Base-by-base conservation (phyloP, 202 grass and related monocot species). In the Carex sylvatica region DNA sequence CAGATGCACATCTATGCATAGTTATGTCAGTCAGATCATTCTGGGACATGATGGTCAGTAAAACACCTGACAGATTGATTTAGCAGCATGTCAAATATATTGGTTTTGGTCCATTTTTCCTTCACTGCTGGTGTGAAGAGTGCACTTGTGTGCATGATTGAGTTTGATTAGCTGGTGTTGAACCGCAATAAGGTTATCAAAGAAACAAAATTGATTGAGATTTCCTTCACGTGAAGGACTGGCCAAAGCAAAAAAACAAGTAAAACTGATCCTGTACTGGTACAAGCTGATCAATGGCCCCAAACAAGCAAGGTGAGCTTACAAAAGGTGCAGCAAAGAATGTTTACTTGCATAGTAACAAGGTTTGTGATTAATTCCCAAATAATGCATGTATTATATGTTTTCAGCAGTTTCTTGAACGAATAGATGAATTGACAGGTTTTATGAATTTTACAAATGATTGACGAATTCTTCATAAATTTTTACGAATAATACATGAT, bases 31-130 rank as follows among this genome's bases (percentile, higher is more conserved):
- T 36, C 28, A 77, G 74, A 16, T 77, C 74, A 20, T 38, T 59
- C 15, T 77, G 28, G 15, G 30, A 77, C 59, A 77, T 77, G 26
- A 77, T 20, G 52, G 30, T 58, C 52, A 77, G 24, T 77, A 36
- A 77, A 52, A 58, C 16, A 59, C 52, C 74, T 12, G 16, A 77
- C 28, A 35, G 28, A 4, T 33, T 59, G 9, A 4, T 33, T 77
- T 58, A 59, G 16, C 28, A 77, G 26, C 7, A 77, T 59, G 52
- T 13, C 28, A 58, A 36, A 77, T 77, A 35, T 59, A 58, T 20
- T 69, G 44, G 19, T 69, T 42, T 38, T 19, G 36, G 36, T 70
- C 67, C 7, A 70, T 40, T 69, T 69, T 69, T 69, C 35, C 18
- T 69, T 69, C 15, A 69, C 15, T 70, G n/a, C 10, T 12, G 42